phyloP scores from a whole-genome alignment of 768 basidiomycete species.

The Russula virescens region DNA sequence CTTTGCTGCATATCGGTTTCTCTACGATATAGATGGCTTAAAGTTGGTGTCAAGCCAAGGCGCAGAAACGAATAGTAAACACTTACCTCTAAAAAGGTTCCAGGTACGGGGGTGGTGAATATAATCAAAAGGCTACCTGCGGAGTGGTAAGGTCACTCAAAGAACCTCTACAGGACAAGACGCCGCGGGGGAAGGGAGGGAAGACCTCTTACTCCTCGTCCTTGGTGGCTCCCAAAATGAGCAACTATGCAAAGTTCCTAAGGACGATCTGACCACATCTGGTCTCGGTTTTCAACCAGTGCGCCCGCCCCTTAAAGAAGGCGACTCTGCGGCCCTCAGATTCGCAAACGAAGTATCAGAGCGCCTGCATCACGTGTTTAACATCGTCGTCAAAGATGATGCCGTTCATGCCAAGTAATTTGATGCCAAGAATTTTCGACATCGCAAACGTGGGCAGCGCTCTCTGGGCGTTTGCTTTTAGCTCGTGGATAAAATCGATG shows the following conservation, averaged over 20 bases:
- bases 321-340: constrained; percentile 39
- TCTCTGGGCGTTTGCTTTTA: constrained; percentile 36
- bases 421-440: too few species aligned
- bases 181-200: constrained; percentile 26
- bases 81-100: constrained; percentile 49
- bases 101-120: constrained; percentile 39
- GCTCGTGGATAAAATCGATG: constrained; percentile 41
- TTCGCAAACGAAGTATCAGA: constrained; percentile 45
- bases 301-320: constrained; percentile 39
- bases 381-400: constrained; percentile 43
- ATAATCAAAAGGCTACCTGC: constrained; percentile 40
- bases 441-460: too few species aligned
- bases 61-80: constrained; percentile 17
- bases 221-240: constrained; percentile 48
- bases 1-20: constrained; percentile 37
- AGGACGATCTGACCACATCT: constrained; percentile 35
- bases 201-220: constrained; percentile 27
- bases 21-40: constrained; percentile 30
- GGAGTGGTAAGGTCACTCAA: not conserved
- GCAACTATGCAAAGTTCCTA: constrained; percentile 55
- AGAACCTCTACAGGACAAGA: not conserved
- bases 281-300: constrained; percentile 41
- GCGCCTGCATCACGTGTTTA: constrained; percentile 37
- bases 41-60: constrained; percentile 31
- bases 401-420: constrained; percentile 51